Percentiles rank a stretch among this genome's conserved stretches.
phyloP scores from a whole-genome alignment of 768 basidiomycete species.

The Pleurotus pulmonarius region DNA sequence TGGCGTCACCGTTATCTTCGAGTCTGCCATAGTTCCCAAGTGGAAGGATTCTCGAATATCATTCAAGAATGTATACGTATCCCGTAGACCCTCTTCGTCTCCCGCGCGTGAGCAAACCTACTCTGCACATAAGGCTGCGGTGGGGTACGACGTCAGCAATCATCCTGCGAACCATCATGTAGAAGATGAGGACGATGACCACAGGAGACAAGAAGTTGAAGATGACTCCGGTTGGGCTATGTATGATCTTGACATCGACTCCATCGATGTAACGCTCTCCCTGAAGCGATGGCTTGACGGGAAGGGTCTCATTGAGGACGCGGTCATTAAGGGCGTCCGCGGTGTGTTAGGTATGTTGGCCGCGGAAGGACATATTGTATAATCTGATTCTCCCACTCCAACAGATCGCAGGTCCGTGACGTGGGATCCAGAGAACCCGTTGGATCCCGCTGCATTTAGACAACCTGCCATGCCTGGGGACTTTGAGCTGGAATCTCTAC shows the following conservation, averaged over 20 bases:
- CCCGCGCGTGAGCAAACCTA: constrained; percentile 12
- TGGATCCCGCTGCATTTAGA: constrained; percentile 79
- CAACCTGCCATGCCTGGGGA: constrained; percentile 74
- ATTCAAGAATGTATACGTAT: constrained; percentile 95
- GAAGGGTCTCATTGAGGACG: constrained; percentile 88
- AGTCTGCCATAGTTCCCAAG: constrained; percentile 96
- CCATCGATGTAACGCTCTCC: constrained; percentile 92
- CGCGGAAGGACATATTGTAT: not conserved
- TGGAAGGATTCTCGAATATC: constrained; percentile 96
- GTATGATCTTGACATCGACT: constrained; percentile 92
- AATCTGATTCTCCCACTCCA: constrained; percentile 1
- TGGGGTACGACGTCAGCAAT: constrained; percentile 73
- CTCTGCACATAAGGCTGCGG: constrained; percentile 50
- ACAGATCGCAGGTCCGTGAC: constrained; percentile 82
- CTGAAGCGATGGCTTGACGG: constrained; percentile 93
- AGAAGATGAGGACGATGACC: constrained; percentile 58
- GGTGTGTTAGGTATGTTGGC: constrained; percentile 78
- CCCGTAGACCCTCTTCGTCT: constrained; percentile 57
- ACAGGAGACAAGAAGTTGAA: constrained; percentile 27
- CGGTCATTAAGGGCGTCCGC: constrained; percentile 89
- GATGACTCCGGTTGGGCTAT: constrained; percentile 77
- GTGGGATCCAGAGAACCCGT: constrained; percentile 81
- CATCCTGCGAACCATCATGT: constrained; percentile 67
- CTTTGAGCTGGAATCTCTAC: constrained; percentile 87
- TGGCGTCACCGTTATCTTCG: constrained; percentile 92